Evolutionary conservation across 805 yeast genomes (phyloP), one percentile per base, ranked within the genome.

Genomic region (Hanseniaspora pseudoguilliermondii): DNA sequence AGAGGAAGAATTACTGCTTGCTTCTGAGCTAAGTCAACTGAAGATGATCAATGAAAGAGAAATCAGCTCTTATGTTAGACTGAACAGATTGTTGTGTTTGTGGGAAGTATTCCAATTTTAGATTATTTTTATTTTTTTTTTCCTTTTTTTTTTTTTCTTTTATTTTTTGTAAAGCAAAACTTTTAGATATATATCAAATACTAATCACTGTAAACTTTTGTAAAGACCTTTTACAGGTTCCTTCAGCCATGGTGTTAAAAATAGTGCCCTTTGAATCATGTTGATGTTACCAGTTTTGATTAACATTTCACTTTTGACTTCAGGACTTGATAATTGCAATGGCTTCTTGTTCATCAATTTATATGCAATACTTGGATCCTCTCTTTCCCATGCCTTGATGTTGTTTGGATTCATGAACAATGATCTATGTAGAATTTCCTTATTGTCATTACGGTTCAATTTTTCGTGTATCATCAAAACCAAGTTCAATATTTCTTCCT

Each of bases 391-490:
- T 5, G 85, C 75, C 16, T 71, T 69, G 57, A 73, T 73, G 61
- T 83, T 85, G 40, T 77, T 75, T 1, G 97, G 97, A 71, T 86
- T 84, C 62, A 85, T 70, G 59, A 84, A 71, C 0, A 91, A 88
- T 11, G 81, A 75, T 61, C 83, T 77, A 64, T 84, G 86, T 85
- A 91, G 84, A 2, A 27, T 65, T 58, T 23, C 51, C 10, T 60
- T 59, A 1, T 62, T 60, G 18, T 23, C 10, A 3, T 61, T 60
- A 8, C 59, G 52, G 0, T 62, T 65, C 25, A 83, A 60, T 36
- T 75, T 71, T 48, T 66, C 65, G 57, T 75, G 72, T 48, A 86
- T 73, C 34, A 21, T 39, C 41, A 38, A 15, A 7, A 49, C 38
- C 61, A 79, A 76, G 1, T 74, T 70, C 21, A 85, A 64, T 49